Evolutionary conservation across 352 stramenopile species (phyloP).

Genomic region (Thraustochytrium sp.): DNA sequence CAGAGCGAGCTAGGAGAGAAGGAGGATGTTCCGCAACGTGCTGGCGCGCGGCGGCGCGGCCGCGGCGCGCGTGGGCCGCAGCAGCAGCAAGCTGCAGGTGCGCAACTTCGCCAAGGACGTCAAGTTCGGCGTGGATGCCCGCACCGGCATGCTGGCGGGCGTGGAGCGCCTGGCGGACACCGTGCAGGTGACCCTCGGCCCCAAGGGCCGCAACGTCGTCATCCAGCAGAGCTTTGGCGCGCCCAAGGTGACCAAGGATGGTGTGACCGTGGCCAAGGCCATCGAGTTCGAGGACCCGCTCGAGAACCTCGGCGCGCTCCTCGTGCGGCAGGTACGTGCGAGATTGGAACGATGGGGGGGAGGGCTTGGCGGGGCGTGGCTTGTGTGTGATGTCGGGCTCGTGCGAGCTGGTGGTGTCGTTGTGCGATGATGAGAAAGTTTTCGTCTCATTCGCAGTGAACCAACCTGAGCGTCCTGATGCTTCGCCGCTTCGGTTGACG

Average conservation of each 20-base stretch:
- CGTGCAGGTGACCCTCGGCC: constrained; percentile 92
- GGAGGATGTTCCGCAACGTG: background rate
- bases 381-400: too few species aligned
- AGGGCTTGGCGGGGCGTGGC: too few species aligned
- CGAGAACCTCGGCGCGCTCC: constrained; percentile 73
- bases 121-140: constrained; percentile 94
- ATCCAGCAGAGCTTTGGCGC: constrained; percentile 95
- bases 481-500: background rate
- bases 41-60: background rate
- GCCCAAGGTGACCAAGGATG: constrained; percentile 97
- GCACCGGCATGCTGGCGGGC: constrained; percentile 94
- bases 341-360: too few species aligned
- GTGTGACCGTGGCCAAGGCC: constrained; percentile 92
- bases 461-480: background rate
- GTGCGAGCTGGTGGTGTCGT: too few species aligned
- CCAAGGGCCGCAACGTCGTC: constrained; percentile 99
- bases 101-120: constrained; percentile 88
- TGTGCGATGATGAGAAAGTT: constrained; percentile 28
- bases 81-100: constrained; percentile 31
- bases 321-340: constrained; percentile 60
- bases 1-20: background rate
- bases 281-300: constrained; percentile 96
- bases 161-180: constrained; percentile 97
- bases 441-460: constrained; percentile 26
- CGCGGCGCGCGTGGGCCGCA: background rate